A percentile compares a stretch with the other conserved stretches of the same genome.
Conservation (phyloP, 176 grass and related monocot genomes). For the Oryza australiensis region DNA sequence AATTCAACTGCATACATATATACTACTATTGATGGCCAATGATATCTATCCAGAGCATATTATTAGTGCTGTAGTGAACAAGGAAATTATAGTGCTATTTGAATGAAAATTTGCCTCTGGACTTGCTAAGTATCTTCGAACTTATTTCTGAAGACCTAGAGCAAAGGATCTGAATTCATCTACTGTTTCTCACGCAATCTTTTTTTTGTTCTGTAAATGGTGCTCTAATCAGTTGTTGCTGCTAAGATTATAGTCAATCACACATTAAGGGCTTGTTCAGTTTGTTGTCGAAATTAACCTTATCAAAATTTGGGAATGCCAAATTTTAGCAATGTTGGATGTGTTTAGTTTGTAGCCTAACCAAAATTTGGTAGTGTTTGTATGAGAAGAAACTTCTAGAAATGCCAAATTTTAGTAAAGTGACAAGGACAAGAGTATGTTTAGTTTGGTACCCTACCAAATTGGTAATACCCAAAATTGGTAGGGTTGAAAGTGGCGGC, state of each 20-base stretch:
- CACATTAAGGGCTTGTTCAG: no score
- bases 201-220: neutral
- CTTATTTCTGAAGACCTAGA: neutral
- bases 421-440: no score
- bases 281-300: no score
- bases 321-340: no score
- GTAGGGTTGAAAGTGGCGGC: no score
- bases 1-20: neutral
- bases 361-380: no score
- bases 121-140: neutral
- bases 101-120: neutral
- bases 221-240: neutral
- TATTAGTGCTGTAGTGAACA: neutral
- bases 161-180: neutral
- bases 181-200: neutral
- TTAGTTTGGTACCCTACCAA: no score
- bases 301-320: no score
- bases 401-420: no score
- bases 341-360: no score
- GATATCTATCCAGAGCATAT: neutral
- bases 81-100: neutral
- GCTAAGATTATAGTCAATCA: slow-evolving; percentile 11
- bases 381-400: no score
- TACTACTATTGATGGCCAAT: neutral
- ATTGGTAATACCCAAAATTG: no score